Evolutionary conservation across 2,329 filamentous ascomycete genomes (phyloP).

Genomic region (Salinomyces thailandicus): DNA sequence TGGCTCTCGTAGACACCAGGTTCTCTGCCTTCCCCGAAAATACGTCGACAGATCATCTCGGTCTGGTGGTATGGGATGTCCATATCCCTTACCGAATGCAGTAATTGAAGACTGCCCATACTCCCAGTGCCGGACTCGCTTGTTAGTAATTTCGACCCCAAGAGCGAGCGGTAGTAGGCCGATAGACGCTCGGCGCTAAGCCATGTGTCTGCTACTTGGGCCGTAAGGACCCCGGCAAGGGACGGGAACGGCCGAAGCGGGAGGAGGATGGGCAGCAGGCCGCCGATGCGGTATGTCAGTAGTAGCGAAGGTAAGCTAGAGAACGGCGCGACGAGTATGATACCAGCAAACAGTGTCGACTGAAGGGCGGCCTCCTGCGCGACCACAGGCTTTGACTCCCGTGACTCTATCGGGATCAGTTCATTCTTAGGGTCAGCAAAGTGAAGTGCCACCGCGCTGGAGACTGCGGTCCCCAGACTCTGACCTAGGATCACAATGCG

Average conservation of each 20-base stretch:
- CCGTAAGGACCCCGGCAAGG: slow-evolving; percentile 50
- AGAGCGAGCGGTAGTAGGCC: slow-evolving; percentile 48
- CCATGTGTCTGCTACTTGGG: slow-evolving; percentile 71
- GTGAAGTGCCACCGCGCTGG: slow-evolving; percentile 60
- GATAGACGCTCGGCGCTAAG: slow-evolving; percentile 56
- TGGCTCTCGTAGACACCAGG: slow-evolving; percentile 16
- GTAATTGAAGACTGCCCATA: slow-evolving; percentile 48
- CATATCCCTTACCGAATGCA: slow-evolving; percentile 71
- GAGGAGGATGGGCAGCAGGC: slow-evolving; percentile 65
- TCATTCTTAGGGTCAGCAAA: slow-evolving; percentile 37
- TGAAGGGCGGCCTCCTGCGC: not conserved
- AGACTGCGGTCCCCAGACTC: slow-evolving; percentile 78
- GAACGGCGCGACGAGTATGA: slow-evolving; percentile 73
- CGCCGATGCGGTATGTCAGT: slow-evolving; percentile 66
- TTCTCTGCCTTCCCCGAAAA: slow-evolving; percentile 42
- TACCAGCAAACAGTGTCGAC: slow-evolving; percentile 60
- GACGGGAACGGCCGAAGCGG: slow-evolving; percentile 60
- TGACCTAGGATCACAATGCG: slow-evolving; percentile 77
- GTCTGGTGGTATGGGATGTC: slow-evolving; percentile 72
- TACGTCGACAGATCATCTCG: slow-evolving; percentile 51
- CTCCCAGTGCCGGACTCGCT: slow-evolving; percentile 27
- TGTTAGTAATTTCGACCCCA: slow-evolving; percentile 17
- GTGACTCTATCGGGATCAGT: slow-evolving; percentile 9
- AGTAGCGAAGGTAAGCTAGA: slow-evolving; percentile 63
- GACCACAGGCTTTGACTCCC: slow-evolving; percentile 3